Evolutionary conservation across 306 rosid genomes (phyloP).

Genomic region (Aeschynomene evenia): DNA sequence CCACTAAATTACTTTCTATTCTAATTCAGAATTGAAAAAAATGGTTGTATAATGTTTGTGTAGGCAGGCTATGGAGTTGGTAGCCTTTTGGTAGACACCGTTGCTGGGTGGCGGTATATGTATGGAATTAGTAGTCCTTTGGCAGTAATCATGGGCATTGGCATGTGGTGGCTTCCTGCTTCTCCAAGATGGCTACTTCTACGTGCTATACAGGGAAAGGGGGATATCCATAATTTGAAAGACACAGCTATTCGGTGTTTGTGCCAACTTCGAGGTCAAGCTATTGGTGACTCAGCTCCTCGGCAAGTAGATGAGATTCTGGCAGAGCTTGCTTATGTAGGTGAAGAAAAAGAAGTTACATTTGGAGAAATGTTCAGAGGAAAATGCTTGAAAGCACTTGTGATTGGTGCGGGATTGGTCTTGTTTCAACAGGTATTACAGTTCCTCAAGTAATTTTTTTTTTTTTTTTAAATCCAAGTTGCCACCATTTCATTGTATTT

Average conservation of each 20-base stretch:
- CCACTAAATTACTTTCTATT: slow-evolving; percentile 2
- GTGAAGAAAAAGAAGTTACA: slow-evolving; percentile 65
- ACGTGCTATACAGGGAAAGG: slow-evolving; percentile 73
- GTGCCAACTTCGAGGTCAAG: slow-evolving; percentile 62
- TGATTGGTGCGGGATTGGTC: slow-evolving; percentile 78
- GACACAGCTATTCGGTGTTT: slow-evolving; percentile 51
- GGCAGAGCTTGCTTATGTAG: slow-evolving; percentile 66
- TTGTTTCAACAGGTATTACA: slow-evolving; percentile 90
- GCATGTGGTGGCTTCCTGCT: slow-evolving; percentile 90
- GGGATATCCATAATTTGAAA: slow-evolving; percentile 54
- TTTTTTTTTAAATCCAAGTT: slow-evolving; percentile 21
- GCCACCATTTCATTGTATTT: slow-evolving; percentile 35
- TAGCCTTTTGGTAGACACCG: slow-evolving; percentile 68
- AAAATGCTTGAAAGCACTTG: slow-evolving; percentile 75
- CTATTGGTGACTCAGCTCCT: slow-evolving; percentile 55
- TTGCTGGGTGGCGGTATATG: slow-evolving; percentile 94
- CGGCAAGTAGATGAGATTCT: slow-evolving; percentile 79
- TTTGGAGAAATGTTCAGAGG: slow-evolving; percentile 74
- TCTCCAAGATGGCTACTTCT: slow-evolving; percentile 96
- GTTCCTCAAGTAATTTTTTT: slow-evolving; percentile 32
- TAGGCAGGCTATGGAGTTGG: slow-evolving; percentile 89
- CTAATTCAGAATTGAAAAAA: background rate
- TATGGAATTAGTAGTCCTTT: slow-evolving; percentile 64
- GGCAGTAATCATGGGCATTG: slow-evolving; percentile 80
- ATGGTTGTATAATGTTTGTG: slow-evolving; percentile 31